These are phyloP conservation scores for Alnus rubra DNA, from an alignment of 306 rosid species.

Conservation along the genomic window DNA sequence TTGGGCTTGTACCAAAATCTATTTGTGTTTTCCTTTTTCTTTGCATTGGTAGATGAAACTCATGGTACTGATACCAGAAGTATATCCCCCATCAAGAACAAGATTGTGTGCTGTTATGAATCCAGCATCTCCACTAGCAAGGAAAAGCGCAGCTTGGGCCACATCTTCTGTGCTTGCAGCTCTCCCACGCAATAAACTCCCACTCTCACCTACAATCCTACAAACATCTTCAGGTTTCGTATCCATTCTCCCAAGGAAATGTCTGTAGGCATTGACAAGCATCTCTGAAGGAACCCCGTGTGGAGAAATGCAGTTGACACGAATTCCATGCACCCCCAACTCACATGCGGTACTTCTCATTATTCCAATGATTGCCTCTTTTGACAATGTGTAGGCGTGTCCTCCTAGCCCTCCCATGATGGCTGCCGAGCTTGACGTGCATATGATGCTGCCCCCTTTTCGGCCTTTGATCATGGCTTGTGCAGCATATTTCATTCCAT, in stretches of 20 bases:
- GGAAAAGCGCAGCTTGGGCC: constrained; percentile 63
- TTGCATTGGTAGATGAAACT: constrained; percentile 48
- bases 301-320: constrained; percentile 73
- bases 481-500: constrained; percentile 75
- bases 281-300: constrained; percentile 86
- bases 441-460: constrained; percentile 65
- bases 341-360: constrained; percentile 74
- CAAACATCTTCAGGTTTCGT: constrained; percentile 48
- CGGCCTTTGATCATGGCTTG: constrained; percentile 62
- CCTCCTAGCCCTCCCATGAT: constrained; percentile 70
- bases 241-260: constrained; percentile 35
- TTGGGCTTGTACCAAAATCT: neutral
- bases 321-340: constrained; percentile 66
- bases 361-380: constrained; percentile 60
- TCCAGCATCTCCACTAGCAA: constrained; percentile 66
- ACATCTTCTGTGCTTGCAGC: constrained; percentile 54
- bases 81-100: constrained; percentile 76
- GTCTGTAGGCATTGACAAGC: constrained; percentile 46
- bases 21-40: neutral
- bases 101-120: constrained; percentile 73
- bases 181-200: constrained; percentile 69
- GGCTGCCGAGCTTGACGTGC: constrained; percentile 75
- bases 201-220: constrained; percentile 41
- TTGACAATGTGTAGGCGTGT: constrained; percentile 69
- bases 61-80: constrained; percentile 49